Percentiles rank a stretch among this genome's conserved stretches.
Conservation (phyloP, 1,139 yeast species). For the Yamadazyma epiphylla region DNA sequence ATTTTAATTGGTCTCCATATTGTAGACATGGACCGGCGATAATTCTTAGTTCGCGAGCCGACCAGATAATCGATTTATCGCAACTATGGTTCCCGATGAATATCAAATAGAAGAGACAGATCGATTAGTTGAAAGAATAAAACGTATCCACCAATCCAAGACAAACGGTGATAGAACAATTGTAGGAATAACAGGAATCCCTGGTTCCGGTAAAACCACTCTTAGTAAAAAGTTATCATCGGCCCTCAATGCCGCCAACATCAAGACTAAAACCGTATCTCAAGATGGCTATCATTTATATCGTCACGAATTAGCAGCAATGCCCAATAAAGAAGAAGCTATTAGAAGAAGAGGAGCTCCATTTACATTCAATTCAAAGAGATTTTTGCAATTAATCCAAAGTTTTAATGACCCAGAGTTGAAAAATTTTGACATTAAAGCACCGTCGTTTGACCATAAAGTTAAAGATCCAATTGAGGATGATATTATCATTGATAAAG, state of each 20-base stretch:
- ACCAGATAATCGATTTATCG: too few species aligned
- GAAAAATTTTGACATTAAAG: slow-evolving; percentile 24
- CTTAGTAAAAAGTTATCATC: slow-evolving; percentile 33
- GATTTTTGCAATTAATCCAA: slow-evolving; percentile 24
- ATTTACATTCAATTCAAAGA: slow-evolving; percentile 67
- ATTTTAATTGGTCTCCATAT: too few species aligned
- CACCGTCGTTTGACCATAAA: slow-evolving; percentile 78
- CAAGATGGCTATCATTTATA: slow-evolving; percentile 57
- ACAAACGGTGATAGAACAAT: slow-evolving; percentile 13
- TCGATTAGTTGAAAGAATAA: slow-evolving; percentile 9
- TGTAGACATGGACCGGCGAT: too few species aligned
- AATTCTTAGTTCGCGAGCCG: too few species aligned
- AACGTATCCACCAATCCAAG: slow-evolving; percentile 1
- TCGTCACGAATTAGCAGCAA: slow-evolving; percentile 45
- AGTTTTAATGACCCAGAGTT: slow-evolving; percentile 13
- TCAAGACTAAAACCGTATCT: slow-evolving; percentile 9
- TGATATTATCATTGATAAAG: slow-evolving; percentile 41
- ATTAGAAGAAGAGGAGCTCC: slow-evolving; percentile 77
- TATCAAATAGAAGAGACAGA: slow-evolving; percentile 7
- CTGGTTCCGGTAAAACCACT: slow-evolving; percentile 83
- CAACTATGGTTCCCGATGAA: too few species aligned
- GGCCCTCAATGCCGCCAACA: slow-evolving; percentile 10
- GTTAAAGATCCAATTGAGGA: slow-evolving; percentile 61
- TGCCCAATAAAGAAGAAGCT: slow-evolving; percentile 56
- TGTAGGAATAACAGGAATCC: slow-evolving; percentile 68